phyloP scores from a whole-genome alignment of 176 grass and related monocot species.

The Stipa capillata region DNA sequence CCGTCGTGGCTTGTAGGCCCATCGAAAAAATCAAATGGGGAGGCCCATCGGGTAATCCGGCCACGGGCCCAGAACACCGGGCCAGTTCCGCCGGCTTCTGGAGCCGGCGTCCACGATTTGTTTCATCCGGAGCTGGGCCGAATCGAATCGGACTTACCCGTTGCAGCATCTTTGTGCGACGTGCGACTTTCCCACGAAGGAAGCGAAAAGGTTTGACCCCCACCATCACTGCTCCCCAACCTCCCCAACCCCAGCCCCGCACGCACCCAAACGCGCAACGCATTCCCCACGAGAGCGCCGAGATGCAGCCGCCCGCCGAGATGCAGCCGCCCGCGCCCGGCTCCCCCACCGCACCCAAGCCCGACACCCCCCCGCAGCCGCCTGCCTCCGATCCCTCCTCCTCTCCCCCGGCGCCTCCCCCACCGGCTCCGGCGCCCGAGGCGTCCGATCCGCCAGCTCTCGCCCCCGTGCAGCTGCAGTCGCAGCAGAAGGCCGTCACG shows the following conservation, averaged over 20 bases:
- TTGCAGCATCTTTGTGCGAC: conserved; percentile 4
- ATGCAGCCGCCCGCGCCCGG: conserved; percentile 41
- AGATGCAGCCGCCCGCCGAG: conserved; percentile 36
- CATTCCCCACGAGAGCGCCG: conserved; percentile 4
- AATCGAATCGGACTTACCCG: neutral
- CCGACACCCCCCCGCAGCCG: conserved; percentile 5
- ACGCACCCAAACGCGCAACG: neutral
- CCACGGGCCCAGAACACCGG: no score
- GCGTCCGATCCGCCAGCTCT: conserved; percentile 17
- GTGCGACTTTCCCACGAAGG: neutral
- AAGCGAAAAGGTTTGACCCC: conserved; percentile 27
- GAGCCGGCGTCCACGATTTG: no score
- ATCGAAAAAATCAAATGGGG: neutral
- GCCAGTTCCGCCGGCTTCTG: no score
- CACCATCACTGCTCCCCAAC: neutral
- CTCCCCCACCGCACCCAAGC: neutral
- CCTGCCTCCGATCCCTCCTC: conserved; percentile 29
- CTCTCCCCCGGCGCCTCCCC: no score
- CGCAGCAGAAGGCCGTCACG: conserved; percentile 28
- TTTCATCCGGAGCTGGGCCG: no score
- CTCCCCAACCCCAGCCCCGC: neutral
- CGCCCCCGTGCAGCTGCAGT: neutral
- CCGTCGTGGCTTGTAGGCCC: no score
- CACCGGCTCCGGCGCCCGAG: conserved; percentile 18
- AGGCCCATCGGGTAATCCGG: neutral